A percentile compares a stretch with the other conserved stretches of the same genome.
Conservation (phyloP, 1,284 basidiomycete genomes). For the Heliocybe sulcata region DNA sequence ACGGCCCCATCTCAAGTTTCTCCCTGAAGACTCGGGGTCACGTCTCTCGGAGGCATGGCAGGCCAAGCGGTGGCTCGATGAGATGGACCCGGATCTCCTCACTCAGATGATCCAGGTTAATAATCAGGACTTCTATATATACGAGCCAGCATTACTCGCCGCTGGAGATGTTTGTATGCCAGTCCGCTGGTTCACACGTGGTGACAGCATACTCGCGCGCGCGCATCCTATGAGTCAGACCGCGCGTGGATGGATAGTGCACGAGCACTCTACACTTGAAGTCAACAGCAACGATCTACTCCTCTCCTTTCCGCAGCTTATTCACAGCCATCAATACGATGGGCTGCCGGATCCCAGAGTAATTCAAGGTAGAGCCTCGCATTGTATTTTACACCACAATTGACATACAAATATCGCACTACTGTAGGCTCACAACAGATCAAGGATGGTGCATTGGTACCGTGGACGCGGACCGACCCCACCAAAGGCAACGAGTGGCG, state of each 20-base stretch:
- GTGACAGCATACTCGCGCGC: conserved; percentile 8
- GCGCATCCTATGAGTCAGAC: conserved; percentile 1
- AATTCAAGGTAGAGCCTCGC: conserved; percentile 11
- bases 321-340: conserved; percentile 1
- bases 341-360: conserved; percentile 13
- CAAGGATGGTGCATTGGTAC: no score
- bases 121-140: conserved; percentile 21
- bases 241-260: neutral
- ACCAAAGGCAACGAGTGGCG: no score
- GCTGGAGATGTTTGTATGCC: conserved; percentile 14
- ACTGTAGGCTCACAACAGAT: conserved; percentile 10
- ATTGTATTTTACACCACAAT: no score
- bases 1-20: conserved; percentile 18
- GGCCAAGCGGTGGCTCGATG: conserved; percentile 17
- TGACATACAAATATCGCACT: no score
- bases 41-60: conserved; percentile 18
- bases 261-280: no score
- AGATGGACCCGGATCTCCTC: conserved; percentile 12
- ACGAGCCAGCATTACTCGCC: conserved; percentile 18
- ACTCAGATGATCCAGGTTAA: conserved; percentile 22
- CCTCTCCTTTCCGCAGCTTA: neutral
- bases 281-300: neutral
- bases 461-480: no score
- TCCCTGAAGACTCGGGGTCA: conserved; percentile 21
- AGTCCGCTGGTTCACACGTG: conserved; percentile 21